These are phyloP conservation scores for Eucalyptus erythrocorys DNA, from an alignment of 345 rosid genomes.

Conservation along the genomic window DNA sequence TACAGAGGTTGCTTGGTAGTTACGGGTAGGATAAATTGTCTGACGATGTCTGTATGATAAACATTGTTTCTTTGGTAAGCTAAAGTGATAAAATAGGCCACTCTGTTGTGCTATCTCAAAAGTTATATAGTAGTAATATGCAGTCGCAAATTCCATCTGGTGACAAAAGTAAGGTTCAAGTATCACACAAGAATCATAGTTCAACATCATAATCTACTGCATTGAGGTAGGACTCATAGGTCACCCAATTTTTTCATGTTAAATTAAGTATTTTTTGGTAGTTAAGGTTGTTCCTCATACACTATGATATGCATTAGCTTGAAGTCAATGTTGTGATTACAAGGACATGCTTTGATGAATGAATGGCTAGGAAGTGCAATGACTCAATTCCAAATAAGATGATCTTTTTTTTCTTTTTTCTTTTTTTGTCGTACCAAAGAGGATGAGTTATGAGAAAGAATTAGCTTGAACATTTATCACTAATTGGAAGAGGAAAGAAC, in stretches of 20 bases:
- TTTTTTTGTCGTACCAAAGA: background rate
- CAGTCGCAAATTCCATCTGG: background rate
- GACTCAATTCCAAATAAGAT: background rate
- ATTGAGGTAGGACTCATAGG: background rate
- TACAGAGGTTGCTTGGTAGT: background rate
- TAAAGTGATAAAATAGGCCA: background rate
- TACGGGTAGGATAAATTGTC: background rate
- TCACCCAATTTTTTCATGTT: background rate
- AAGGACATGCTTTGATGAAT: background rate
- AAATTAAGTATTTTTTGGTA: background rate
- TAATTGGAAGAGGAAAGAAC: too few species aligned
- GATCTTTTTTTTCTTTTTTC: accelerated
- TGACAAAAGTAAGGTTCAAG: background rate
- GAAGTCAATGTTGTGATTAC: background rate
- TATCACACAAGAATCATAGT: background rate
- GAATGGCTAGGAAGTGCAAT: background rate
- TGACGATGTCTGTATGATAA: background rate
- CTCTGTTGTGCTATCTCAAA: background rate
- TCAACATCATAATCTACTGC: background rate
- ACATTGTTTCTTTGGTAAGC: background rate
- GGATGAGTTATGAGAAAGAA: background rate
- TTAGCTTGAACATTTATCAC: background rate
- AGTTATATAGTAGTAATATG: background rate
- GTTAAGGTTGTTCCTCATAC: background rate
- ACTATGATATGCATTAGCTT: background rate